Conservation (phyloP, 2,329 filamentous ascomycete species). For the Penicillium sp. region DNA sequence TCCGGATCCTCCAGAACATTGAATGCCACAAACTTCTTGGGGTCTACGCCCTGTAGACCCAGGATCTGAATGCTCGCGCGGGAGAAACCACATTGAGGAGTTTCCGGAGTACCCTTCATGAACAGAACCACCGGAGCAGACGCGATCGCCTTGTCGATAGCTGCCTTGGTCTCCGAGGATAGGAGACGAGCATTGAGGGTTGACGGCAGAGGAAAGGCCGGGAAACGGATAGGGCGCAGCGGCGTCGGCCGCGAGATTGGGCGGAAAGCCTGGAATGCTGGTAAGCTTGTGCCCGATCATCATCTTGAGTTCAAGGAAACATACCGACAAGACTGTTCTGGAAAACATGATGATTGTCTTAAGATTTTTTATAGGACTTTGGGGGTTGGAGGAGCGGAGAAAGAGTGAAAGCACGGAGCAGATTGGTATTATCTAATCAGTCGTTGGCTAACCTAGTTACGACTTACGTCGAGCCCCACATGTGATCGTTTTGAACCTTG, state of each 20-base stretch:
- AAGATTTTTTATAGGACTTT: conserved; percentile 2
- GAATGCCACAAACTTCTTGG: conserved; percentile 94
- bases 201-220: conserved; percentile 40
- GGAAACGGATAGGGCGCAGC: conserved; percentile 21
- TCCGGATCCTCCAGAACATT: conserved; percentile 94
- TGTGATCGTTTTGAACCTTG: neutral
- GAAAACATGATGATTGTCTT: conserved; percentile 30
- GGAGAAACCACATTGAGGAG: conserved; percentile 95
- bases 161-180: conserved; percentile 74
- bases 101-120: conserved; percentile 98
- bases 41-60: conserved; percentile 91
- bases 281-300: neutral
- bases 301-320: neutral
- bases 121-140: conserved; percentile 94
- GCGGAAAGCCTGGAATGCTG: conserved; percentile 29
- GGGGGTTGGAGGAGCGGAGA: neutral
- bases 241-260: conserved; percentile 28
- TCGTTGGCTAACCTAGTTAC: neutral
- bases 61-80: conserved; percentile 93
- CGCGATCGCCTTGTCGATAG: conserved; percentile 86
- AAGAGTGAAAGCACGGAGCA: neutral
- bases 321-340: conserved; percentile 21
- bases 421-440: conserved; percentile 3
- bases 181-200: conserved; percentile 61
- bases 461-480: conserved; percentile 14